Evolutionary conservation across 1,284 basidiomycete genomes (phyloP), one percentile per base, ranked within the genome.

Genomic region (Puccinia horiana): DNA sequence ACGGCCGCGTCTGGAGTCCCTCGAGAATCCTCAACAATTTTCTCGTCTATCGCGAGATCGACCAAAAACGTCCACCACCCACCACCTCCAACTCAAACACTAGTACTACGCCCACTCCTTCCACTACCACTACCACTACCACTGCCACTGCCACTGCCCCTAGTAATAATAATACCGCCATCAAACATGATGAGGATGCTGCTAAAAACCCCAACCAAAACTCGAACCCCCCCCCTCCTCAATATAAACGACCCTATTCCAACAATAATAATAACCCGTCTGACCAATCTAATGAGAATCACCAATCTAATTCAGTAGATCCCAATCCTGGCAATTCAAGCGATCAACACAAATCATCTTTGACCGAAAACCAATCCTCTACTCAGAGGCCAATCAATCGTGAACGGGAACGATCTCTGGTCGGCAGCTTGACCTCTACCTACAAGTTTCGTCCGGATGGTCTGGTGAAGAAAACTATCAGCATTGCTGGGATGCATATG

Each of bases 21-120:
- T 93, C 92, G 83, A 89, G 94, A 73, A 95, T 98, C 63, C 89
- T 98, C 69, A 94, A 94, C 86, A 98, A 98, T 88, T 98, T 98
- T 86, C 89, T 98, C 84, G 92, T 92, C 84, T 83, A 90, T 87
- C 76, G 47, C 44, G 76, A 81, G 72, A 82, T 79, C 42, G 73
- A 77, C 54, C 81, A 75, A n/a, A 81, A 81, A 75, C 65, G 75
- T 26, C 61, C 70, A 20, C 40, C 73, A 9, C 49, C 26, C 32
- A 63, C 54, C 12, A 40, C 42, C 35, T 35, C 44, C 20, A 47
- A 37, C 76, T 47, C 69, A 54, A n/a, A 16, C 37, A 58, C 26
- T 37, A 70, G 81, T 65, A 40, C 75, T 69, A 35, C 65, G 52
- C 65, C 56, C 47, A 29, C 26, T 14, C 44, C 29, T 35, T 65